These are phyloP conservation scores for Rubroshorea leprosula DNA, from an alignment of 345 rosid species.

Conservation along the genomic window DNA sequence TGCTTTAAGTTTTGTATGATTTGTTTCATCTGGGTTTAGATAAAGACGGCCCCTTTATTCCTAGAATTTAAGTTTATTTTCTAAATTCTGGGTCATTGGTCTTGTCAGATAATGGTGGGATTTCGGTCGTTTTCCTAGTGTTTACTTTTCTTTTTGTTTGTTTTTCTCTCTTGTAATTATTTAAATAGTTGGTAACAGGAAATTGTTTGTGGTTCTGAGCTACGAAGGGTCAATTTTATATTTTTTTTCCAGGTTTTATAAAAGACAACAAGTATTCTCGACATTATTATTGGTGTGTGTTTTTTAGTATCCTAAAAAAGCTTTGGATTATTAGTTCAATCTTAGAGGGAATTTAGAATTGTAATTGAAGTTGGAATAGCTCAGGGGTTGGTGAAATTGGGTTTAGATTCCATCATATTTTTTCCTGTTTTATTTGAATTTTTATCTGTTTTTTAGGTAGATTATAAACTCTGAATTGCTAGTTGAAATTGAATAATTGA, in stretches of 20 bases:
- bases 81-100: slow-evolving; percentile 24
- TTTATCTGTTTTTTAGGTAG: not conserved
- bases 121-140: slow-evolving; percentile 42
- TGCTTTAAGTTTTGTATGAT: slow-evolving; percentile 20
- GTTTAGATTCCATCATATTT: slow-evolving; percentile 9
- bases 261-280: not conserved
- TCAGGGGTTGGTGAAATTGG: slow-evolving; percentile 26
- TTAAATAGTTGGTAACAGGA: slow-evolving; percentile 23
- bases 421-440: slow-evolving; percentile 4
- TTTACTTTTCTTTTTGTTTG: slow-evolving; percentile 31
- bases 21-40: slow-evolving; percentile 3
- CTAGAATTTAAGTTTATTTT: not conserved
- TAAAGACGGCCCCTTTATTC: not conserved
- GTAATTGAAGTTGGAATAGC: slow-evolving; percentile 11
- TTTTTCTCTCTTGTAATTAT: slow-evolving; percentile 10
- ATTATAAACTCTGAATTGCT: not conserved
- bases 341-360: slow-evolving; percentile 2
- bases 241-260: not conserved
- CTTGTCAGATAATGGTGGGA: slow-evolving; percentile 28
- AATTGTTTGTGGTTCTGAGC: slow-evolving; percentile 20
- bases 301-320: slow-evolving; percentile 13
- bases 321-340: too few relatives aligned
- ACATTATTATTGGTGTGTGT: not conserved
- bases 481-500: not conserved
- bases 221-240: slow-evolving; percentile 6